phyloP scores from a whole-genome alignment of 208 protist species.

The Wallacemonas sp. region DNA sequence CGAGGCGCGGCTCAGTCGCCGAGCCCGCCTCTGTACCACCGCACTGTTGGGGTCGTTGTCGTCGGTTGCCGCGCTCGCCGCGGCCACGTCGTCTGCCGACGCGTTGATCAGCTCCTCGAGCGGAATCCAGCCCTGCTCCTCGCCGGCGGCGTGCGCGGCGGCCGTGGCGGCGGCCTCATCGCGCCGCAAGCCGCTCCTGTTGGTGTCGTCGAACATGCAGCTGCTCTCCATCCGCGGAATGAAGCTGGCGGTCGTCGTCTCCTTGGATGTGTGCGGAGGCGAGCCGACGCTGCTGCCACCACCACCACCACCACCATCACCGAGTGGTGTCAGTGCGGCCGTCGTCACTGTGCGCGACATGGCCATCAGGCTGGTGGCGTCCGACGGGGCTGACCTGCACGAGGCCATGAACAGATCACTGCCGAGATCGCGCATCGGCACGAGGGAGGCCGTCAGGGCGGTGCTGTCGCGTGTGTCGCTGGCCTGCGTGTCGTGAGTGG shows the following conservation, averaged over 20 bases:
- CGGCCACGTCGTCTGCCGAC: neutral
- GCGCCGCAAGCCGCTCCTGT: neutral
- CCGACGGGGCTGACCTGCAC: neutral
- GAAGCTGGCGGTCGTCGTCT: no score
- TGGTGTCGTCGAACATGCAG: neutral
- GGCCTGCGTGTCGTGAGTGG: neutral
- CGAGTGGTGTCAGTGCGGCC: neutral
- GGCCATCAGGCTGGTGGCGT: neutral
- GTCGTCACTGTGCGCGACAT: no score
- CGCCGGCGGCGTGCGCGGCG: neutral
- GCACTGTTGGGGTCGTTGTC: no score
- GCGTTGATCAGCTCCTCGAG: neutral
- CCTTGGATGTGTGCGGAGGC: no score
- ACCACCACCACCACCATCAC: neutral
- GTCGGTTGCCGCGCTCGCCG: neutral
- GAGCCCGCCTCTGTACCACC: no score
- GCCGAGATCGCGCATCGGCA: neutral
- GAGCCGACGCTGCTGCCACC: no score
- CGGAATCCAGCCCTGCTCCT: conserved; percentile 1
- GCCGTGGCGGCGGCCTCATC: conserved; percentile 4
- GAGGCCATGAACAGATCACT: neutral
- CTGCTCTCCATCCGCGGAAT: neutral
- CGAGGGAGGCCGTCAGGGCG: neutral
- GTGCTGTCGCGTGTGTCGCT: neutral
- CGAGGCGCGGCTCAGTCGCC: no score